Evolutionary conservation across 306 rosid genomes (phyloP).

Genomic region (Quillaja saponaria): DNA sequence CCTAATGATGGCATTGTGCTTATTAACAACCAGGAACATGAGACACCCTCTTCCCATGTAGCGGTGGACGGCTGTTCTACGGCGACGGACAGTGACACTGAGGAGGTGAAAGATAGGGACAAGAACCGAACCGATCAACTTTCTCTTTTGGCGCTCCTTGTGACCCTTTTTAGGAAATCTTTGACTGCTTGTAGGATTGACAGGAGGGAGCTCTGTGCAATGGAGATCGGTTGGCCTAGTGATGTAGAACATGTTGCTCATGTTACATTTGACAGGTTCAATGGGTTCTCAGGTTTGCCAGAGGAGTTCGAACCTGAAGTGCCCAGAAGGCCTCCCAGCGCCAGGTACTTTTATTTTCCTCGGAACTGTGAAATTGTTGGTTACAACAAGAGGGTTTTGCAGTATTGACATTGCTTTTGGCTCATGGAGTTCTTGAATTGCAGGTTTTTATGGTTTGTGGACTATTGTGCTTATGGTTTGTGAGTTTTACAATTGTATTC

Average conservation of each 20-base stretch:
- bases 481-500: not conserved
- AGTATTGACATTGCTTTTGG: not conserved
- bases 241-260: constrained; percentile 92
- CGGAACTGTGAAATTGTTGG: constrained; percentile 4
- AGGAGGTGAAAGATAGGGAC: constrained; percentile 30
- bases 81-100: constrained; percentile 28
- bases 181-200: constrained; percentile 52
- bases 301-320: constrained; percentile 86
- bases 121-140: constrained; percentile 45
- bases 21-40: constrained; percentile 19
- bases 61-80: constrained; percentile 29
- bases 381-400: constrained; percentile 18
- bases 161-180: constrained; percentile 68
- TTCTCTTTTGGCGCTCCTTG: constrained; percentile 51
- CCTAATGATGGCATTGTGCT: constrained; percentile 41
- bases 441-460: not conserved
- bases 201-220: constrained; percentile 44
- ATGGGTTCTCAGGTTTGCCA: constrained; percentile 95
- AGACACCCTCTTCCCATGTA: constrained; percentile 29
- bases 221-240: constrained; percentile 84
- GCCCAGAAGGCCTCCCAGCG: constrained; percentile 91
- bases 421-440: not conserved
- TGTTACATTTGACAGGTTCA: constrained; percentile 89
- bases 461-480: too few species aligned
- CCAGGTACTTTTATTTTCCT: constrained; percentile 52